Base-by-base conservation (phyloP, 78 protist genomes). In the Dictyostelium citrinum region DNA sequence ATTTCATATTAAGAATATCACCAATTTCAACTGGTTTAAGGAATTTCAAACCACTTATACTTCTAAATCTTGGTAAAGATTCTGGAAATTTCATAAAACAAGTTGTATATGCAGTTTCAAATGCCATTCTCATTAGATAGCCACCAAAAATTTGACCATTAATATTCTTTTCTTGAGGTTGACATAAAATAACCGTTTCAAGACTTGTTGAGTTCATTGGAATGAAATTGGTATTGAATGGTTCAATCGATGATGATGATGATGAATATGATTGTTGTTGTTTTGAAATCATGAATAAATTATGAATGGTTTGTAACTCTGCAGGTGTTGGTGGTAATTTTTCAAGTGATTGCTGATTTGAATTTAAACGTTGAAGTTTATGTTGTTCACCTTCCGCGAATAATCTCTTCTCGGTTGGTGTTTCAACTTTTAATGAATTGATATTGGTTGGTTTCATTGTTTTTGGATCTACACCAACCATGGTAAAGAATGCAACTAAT, bases 91-190 rank as follows among this genome's bases (percentile, higher is more conserved):
- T 78, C 24, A 83, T 35, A 37, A 72, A 91, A 41, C 71, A 39
- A 5, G 91, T 83, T 12, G 82, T 81, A 29, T 75, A 91, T 10
- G 95, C 95, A 20, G 84, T 68, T 41, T 91, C 91, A 41, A 91
- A 91, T 14, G 91, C 95, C 24, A 68, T 67, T 80, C 95, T 45
- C 90, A 91, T 83, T 31, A 91, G 29, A 43, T 91, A 91, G 4
- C 95, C 95, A 74, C 95, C 95, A 76, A 91, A 91, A 20, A 91
- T 82, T 39, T 74, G 77, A n/a, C 91, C 91, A 39, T 83, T 83
- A 67, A 91, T 84, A 61, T 91, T 91, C 5, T 81, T 41, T 61
- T 91, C 95, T 81, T 88, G 93, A 12, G 95, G 95, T 80, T 91
- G 95, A 41, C 95, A 91, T 11, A 91, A 83, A 2, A 91, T 91